Evolutionary conservation across 768 basidiomycete species (phyloP).

Genomic region (Gymnopilus dilepis): DNA sequence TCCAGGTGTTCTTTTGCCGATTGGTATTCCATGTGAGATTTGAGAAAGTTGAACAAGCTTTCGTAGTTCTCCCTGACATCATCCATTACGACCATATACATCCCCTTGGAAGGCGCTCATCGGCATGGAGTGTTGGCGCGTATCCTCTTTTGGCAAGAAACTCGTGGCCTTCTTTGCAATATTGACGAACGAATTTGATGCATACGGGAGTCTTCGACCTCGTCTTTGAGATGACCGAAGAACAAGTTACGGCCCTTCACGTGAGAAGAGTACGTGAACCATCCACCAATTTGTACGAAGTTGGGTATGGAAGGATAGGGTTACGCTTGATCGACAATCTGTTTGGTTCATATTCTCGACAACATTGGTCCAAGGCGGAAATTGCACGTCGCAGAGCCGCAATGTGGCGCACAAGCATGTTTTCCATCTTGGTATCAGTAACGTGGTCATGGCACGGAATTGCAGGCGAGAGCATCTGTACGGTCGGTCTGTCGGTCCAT

Average conservation of each 20-base stretch:
- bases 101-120: slow-evolving; percentile 32
- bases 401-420: slow-evolving; percentile 26
- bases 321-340: slow-evolving; percentile 7
- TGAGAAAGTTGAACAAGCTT: slow-evolving; percentile 19
- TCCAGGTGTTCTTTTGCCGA: not conserved
- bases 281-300: slow-evolving; percentile 17
- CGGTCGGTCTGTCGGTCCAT: slow-evolving; percentile 27
- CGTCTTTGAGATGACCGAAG: slow-evolving; percentile 20
- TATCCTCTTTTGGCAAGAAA: slow-evolving; percentile 22
- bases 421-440: slow-evolving; percentile 19
- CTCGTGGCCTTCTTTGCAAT: slow-evolving; percentile 33
- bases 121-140: slow-evolving; percentile 33
- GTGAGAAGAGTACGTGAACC: slow-evolving; percentile 8
- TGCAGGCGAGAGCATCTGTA: too few relatives aligned
- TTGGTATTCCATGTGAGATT: slow-evolving; percentile 4
- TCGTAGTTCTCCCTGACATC: slow-evolving; percentile 23
- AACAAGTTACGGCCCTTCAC: slow-evolving; percentile 24
- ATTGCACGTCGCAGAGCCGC: slow-evolving; percentile 32
- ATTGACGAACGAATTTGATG: slow-evolving; percentile 35
- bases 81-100: slow-evolving; percentile 41
- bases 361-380: slow-evolving; percentile 28
- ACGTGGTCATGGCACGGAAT: slow-evolving; percentile 30
- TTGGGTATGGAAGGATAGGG: slow-evolving; percentile 20
- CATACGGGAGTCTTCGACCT: slow-evolving; percentile 21
- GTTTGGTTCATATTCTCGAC: slow-evolving; percentile 20